Evolutionary conservation across 108 stramenopile genomes (phyloP).

Genomic region (Skeletonema tropicum): DNA sequence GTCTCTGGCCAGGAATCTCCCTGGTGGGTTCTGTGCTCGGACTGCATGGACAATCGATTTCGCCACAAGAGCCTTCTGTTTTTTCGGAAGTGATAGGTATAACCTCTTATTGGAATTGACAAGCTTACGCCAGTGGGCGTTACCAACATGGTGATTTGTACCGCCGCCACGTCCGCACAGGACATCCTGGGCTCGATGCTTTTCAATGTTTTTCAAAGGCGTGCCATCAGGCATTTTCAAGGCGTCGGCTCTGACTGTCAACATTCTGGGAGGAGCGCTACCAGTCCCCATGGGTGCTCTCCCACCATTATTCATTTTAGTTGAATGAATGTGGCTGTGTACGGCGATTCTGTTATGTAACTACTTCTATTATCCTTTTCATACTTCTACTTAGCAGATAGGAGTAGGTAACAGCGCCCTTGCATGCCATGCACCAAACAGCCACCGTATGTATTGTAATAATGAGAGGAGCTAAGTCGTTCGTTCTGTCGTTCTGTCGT

Average conservation of each 20-base stretch:
- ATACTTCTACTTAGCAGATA: too few species aligned
- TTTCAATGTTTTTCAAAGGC: constrained; percentile 2
- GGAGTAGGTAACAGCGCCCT: too few species aligned
- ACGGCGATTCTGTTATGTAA: too few species aligned
- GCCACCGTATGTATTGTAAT: too few species aligned
- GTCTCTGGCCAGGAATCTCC: constrained; percentile 61
- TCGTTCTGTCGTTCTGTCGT: too few species aligned
- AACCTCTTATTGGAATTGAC: constrained; percentile 78
- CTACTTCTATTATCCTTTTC: too few species aligned
- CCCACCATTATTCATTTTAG: background rate
- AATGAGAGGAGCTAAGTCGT: too few species aligned
- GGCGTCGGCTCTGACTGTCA: constrained; percentile 1
- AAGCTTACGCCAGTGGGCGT: constrained; percentile 70
- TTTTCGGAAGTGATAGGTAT: constrained; percentile 72
- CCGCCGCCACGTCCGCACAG: constrained; percentile 54
- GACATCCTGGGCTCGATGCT: constrained; percentile 35
- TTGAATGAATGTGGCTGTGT: too few species aligned
- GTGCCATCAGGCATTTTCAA: background rate
- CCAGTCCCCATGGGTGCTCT: background rate
- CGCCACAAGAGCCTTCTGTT: constrained; percentile 73
- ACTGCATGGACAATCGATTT: constrained; percentile 69
- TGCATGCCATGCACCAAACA: too few species aligned
- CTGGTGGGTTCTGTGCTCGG: constrained; percentile 64
- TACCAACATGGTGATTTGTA: constrained; percentile 57
- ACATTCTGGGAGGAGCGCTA: background rate